Base-by-base conservation (phyloP, 371 early-diverging fungal species). In the Mortierella sp. region DNA sequence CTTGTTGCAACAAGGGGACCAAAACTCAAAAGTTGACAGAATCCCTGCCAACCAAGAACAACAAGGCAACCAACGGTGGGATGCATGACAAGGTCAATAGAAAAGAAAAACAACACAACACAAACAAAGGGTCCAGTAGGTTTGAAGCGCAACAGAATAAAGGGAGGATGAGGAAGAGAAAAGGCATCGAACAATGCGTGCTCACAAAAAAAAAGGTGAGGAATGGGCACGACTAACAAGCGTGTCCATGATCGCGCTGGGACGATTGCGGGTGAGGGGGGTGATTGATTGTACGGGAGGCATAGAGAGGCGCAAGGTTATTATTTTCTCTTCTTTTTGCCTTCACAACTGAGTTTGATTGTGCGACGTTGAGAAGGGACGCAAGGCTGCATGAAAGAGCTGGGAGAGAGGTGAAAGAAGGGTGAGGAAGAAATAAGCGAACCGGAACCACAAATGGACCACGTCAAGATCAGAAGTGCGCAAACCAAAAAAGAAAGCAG, bases 261-360 rank as follows among this genome's bases (percentile, higher is more conserved):
- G 64, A 64, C 64, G 64, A 64, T 37, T 64, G 37, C 26, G 71
- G 71, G 48, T 1, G 40, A 37, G 40, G 64, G 48, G 13, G 48
- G 37, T 34, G 64, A 64, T 31, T 64, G 64, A 64, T 64, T 37
- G 64, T 64, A 37, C 37, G 64, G 64, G 64, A 64, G 37, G 40
- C 40, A 64, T 64, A 64, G 64, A 64, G 31, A 37, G 64, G 64
- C 64, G 37, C 64, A 64, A 64, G 34, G 64, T 64, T 64, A 19
- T 34, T 31, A 5, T 57, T 31, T 26, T 64, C 21, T 61, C 28
- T 26, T 57, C 26, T 26, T 64, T 28, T 64, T 40, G 34, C 37
- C 64, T 64, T 64, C 64, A 64, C 37, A 64, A 64, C 64, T 64
- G 64, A 64, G 64, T 64, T 64, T 64, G 64, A 64, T 64, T 64